phyloP scores from a whole-genome alignment of 108 stramenopile species.

The Pseudonitzschia pungens region DNA sequence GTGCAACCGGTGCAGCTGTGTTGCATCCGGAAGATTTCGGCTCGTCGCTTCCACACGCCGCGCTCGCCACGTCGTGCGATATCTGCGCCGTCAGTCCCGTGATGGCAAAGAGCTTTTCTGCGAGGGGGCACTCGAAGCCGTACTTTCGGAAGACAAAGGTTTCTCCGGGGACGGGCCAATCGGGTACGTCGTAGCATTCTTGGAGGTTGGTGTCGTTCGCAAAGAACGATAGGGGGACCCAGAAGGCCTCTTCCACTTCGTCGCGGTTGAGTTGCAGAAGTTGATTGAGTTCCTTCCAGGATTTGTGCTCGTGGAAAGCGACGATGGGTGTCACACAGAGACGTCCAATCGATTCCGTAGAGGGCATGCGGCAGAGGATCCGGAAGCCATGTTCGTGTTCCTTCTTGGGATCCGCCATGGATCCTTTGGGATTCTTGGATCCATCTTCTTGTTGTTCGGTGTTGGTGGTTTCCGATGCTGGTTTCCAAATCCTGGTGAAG shows the following conservation, averaged over 20 bases:
- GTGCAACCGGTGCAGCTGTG: not conserved
- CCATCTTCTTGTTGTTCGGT: not conserved
- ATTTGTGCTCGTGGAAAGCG: conserved; percentile 21
- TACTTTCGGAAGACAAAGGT: conserved; percentile 61
- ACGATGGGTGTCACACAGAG: conserved; percentile 73
- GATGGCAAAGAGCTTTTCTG: conserved; percentile 38
- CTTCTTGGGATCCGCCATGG: not conserved
- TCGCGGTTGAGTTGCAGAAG: conserved; percentile 36
- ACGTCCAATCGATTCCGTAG: conserved; percentile 46
- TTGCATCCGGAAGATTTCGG: not conserved
- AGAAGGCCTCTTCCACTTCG: conserved; percentile 75
- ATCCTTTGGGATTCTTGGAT: not conserved
- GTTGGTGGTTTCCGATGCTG: not conserved
- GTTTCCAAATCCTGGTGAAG: not conserved
- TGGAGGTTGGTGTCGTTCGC: not conserved
- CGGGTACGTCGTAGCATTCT: conserved; percentile 21
- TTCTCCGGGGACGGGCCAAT: conserved; percentile 31
- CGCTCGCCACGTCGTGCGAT: conserved; percentile 47
- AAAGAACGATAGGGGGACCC: conserved; percentile 47
- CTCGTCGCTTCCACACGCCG: conserved; percentile 15
- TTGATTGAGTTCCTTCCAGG: not conserved
- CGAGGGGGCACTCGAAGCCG: conserved; percentile 25
- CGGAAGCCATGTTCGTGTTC: conserved; percentile 1
- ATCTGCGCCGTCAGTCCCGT: conserved; percentile 76
- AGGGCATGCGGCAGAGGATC: conserved; percentile 39